Evolutionary conservation across 73 alveolate genomes (phyloP).

Genomic region (Tetrahymena thermophila): DNA sequence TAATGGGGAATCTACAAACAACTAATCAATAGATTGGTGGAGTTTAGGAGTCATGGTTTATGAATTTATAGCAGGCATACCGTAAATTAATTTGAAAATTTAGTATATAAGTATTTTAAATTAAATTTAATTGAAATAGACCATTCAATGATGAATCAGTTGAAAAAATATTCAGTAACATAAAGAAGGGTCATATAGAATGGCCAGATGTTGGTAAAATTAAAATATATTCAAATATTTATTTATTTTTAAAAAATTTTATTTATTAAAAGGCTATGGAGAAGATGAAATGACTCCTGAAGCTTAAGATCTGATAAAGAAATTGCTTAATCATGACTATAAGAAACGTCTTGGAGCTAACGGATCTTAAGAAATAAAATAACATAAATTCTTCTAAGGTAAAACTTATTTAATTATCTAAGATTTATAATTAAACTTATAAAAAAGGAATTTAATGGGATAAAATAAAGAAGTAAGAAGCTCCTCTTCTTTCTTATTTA

Average conservation of each 20-base stretch:
- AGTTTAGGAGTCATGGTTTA: conserved; percentile 62
- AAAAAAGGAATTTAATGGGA: conserved; percentile 1
- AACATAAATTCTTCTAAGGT: conserved; percentile 52
- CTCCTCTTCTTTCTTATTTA: conserved; percentile 22
- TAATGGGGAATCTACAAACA: conserved; percentile 14
- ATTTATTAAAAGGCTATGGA: not conserved
- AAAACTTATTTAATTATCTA: not conserved
- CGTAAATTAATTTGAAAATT: not conserved
- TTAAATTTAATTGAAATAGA: not conserved
- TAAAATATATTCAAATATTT: not conserved
- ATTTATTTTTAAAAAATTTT: not conserved
- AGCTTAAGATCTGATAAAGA: conserved; percentile 55
- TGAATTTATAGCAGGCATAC: conserved; percentile 65
- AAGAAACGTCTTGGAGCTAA: conserved; percentile 48
- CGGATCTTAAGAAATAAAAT: conserved; percentile 47
- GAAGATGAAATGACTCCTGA: conserved; percentile 45
- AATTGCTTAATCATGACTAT: conserved; percentile 47
- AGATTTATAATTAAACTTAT: not conserved
- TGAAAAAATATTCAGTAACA: conserved; percentile 33
- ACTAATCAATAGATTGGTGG: conserved; percentile 59
- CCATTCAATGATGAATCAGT: conserved; percentile 48
- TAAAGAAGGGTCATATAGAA: conserved; percentile 14
- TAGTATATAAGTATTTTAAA: not conserved
- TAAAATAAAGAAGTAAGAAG: conserved; percentile 17
- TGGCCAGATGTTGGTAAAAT: conserved; percentile 39